Percentiles rank a stretch among this genome's conserved stretches.
Conservation (phyloP, 1,284 basidiomycete genomes). For the Trichosporon ovoides region DNA sequence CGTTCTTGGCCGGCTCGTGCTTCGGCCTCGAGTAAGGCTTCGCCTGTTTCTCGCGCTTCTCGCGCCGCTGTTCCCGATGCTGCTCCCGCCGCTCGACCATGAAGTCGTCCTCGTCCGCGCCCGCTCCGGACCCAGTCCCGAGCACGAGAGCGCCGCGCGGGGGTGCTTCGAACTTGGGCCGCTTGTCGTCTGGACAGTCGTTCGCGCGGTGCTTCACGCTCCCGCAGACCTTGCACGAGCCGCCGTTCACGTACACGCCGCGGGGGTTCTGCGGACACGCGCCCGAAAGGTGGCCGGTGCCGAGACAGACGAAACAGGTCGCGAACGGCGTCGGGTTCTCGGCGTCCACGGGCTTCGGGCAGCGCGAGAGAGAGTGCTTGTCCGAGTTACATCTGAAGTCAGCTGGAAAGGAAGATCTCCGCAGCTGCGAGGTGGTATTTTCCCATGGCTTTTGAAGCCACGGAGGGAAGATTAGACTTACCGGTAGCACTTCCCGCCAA, state of each 20-base stretch:
- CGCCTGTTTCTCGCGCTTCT: conserved; percentile 6
- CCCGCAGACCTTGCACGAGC: conserved; percentile 80
- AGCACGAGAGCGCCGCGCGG: background rate
- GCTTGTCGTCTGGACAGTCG: conserved; percentile 57
- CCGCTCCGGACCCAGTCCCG: conserved; percentile 49
- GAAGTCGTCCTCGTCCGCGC: conserved; percentile 91
- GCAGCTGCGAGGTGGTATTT: too few relatives aligned
- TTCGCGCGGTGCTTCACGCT: conserved; percentile 78
- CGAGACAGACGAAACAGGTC: conserved; percentile 83
- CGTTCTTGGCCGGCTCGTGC: conserved; percentile 39
- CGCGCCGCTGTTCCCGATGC: background rate
- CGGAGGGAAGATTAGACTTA: conserved; percentile 43
- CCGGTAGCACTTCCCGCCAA: conserved; percentile 77
- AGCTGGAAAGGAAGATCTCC: too few relatives aligned
- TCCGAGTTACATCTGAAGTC: conserved; percentile 66
- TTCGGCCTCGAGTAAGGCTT: conserved; percentile 4
- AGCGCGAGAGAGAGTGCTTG: conserved; percentile 72
- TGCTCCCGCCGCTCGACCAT: conserved; percentile 57
- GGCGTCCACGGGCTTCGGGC: conserved; percentile 63
- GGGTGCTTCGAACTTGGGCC: background rate
- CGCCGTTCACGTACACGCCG: conserved; percentile 87
- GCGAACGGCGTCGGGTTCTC: conserved; percentile 74
- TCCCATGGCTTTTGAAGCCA: too few relatives aligned
- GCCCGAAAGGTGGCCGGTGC: conserved; percentile 72
- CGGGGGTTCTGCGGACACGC: conserved; percentile 74